A percentile compares a stretch with the other conserved stretches of the same genome.
phyloP scores from a whole-genome alignment of 129 eudicot genomes.

The Silybum marianum region DNA sequence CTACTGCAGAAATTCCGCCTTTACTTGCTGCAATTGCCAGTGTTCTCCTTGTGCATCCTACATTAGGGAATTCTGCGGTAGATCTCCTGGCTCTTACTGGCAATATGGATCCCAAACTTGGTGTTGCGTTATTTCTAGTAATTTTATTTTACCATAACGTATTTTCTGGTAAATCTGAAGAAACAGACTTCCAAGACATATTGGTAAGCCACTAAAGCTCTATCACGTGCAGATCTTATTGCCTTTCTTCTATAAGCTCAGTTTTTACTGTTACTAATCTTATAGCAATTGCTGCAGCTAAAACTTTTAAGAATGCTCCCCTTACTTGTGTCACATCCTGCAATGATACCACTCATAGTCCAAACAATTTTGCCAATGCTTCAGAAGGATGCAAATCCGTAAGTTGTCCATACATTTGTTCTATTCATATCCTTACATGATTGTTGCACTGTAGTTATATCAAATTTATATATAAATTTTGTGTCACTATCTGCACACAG shows the following conservation, averaged over 20 bases:
- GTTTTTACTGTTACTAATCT: conserved; percentile 10
- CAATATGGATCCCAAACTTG: conserved; percentile 69
- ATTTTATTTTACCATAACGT: conserved; percentile 67
- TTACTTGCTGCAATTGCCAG: conserved; percentile 68
- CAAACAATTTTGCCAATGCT: conserved; percentile 94
- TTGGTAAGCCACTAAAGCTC: conserved; percentile 54
- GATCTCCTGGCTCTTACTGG: conserved; percentile 71
- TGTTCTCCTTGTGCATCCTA: conserved; percentile 68
- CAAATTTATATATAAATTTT: not conserved
- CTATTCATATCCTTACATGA: conserved; percentile 15
- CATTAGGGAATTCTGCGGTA: conserved; percentile 52
- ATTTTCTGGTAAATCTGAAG: conserved; percentile 43
- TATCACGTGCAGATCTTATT: conserved; percentile 7
- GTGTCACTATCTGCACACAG: conserved; percentile 14
- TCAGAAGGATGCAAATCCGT: conserved; percentile 76
- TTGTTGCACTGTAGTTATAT: not conserved
- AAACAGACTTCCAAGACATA: conserved; percentile 43
- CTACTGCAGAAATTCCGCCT: conserved; percentile 63
- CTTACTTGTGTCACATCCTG: conserved; percentile 78
- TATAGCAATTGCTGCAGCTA: conserved; percentile 58
- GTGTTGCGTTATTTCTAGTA: conserved; percentile 72
- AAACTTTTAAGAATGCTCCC: conserved; percentile 77
- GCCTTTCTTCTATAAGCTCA: conserved; percentile 1
- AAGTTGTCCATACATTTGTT: conserved; percentile 34
- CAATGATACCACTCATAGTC: conserved; percentile 81